Percentiles rank a stretch among this genome's conserved stretches.
Evolutionary conservation across 345 rosid species (phyloP).

Genomic region (Melastoma malabathricum): DNA sequence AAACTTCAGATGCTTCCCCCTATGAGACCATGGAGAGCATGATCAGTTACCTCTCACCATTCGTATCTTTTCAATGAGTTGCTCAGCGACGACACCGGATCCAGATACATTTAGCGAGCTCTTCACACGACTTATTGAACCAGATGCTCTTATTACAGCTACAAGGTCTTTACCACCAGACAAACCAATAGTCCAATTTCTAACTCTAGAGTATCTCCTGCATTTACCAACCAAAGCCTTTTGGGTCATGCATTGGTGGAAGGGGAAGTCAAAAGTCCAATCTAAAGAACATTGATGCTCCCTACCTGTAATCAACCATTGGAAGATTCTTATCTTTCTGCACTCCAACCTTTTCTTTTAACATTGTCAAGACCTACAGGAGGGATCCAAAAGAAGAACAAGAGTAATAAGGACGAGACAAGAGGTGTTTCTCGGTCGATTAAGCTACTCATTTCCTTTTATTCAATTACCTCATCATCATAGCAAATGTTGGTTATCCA

Average conservation of each 20-base stretch:
- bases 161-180: constrained; percentile 65
- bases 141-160: constrained; percentile 88
- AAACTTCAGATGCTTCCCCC: too few relatives aligned
- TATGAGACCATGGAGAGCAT: background rate
- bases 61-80: constrained; percentile 77
- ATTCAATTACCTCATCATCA: constrained; percentile 74
- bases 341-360: constrained; percentile 77
- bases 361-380: constrained; percentile 63
- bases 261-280: background rate
- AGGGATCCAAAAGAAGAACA: background rate
- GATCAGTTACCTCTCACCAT: constrained; percentile 53
- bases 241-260: background rate
- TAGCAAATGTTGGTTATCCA: constrained; percentile 60
- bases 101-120: constrained; percentile 54
- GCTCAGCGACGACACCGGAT: constrained; percentile 66
- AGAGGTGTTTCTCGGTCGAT: too few relatives aligned
- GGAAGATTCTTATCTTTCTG: constrained; percentile 57
- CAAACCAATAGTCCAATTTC: constrained; percentile 83
- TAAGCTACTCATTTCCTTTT: background rate
- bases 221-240: constrained; percentile 5
- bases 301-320: constrained; percentile 62
- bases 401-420: background rate
- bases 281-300: background rate
- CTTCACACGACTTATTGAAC: constrained; percentile 73
- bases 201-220: constrained; percentile 79